A percentile compares a stretch with the other conserved stretches of the same genome.
Conservation (phyloP, 2,329 filamentous ascomycete genomes). For the Aspergillus udagawae region DNA sequence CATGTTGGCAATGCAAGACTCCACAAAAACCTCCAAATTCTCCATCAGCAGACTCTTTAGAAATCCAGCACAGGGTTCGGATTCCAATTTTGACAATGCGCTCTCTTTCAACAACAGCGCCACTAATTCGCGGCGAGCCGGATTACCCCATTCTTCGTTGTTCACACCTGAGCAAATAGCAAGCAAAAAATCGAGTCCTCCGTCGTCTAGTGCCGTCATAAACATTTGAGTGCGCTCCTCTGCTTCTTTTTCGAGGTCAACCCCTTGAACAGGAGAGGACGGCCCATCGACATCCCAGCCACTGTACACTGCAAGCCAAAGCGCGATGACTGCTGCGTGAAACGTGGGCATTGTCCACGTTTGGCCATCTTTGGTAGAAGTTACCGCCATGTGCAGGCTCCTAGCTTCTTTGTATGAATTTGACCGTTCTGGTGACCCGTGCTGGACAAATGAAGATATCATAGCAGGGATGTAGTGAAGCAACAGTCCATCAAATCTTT, state of each 20-base stretch:
- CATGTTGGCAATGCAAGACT: conserved; percentile 91
- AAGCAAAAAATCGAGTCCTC: conserved; percentile 87
- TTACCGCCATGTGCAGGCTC: conserved; percentile 65
- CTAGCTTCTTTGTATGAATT: conserved; percentile 65
- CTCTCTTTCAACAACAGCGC: conserved; percentile 79
- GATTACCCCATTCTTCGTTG: conserved; percentile 79
- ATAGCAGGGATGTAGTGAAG: conserved; percentile 82
- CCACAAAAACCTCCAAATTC: conserved; percentile 80
- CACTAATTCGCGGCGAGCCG: conserved; percentile 76
- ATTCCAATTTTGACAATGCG: conserved; percentile 63
- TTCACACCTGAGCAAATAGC: conserved; percentile 78
- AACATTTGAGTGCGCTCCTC: conserved; percentile 69
- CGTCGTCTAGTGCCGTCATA: conserved; percentile 74
- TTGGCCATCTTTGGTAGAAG: conserved; percentile 62
- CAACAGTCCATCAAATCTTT: conserved; percentile 69
- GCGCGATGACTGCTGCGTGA: conserved; percentile 71
- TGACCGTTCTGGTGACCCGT: conserved; percentile 72
- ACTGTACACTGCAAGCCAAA: conserved; percentile 93
- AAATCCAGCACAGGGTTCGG: conserved; percentile 63
- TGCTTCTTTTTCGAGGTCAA: conserved; percentile 65
- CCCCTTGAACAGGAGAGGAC: conserved; percentile 54
- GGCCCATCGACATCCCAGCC: conserved; percentile 77
- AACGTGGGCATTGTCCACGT: conserved; percentile 71
- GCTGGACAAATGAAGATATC: conserved; percentile 70
- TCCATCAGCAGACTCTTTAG: conserved; percentile 72